These are phyloP conservation scores for Rhododendron ferrugineum DNA, from an alignment of 148 eudicot genomes.

Conservation along the genomic window DNA sequence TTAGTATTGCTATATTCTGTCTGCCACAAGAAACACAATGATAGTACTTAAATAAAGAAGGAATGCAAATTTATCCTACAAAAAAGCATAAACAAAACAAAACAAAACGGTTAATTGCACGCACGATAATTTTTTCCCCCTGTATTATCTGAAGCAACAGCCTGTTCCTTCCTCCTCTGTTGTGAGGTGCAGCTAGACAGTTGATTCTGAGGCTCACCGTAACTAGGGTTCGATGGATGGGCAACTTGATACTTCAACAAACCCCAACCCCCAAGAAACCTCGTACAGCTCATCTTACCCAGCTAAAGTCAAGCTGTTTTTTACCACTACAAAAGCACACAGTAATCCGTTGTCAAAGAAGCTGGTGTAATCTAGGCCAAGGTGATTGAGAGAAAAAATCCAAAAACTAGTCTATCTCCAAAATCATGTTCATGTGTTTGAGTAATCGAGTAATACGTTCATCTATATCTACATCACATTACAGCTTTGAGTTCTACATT, in stretches of 20 bases:
- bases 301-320: background rate
- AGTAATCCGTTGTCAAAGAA: background rate
- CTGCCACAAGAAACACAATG: background rate
- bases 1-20: background rate
- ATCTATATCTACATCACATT: background rate
- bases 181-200: background rate
- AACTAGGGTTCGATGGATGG: background rate
- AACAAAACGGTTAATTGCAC: background rate
- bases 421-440: background rate
- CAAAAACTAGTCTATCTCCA: background rate
- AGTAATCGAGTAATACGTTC: background rate
- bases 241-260: background rate
- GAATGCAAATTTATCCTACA: background rate
- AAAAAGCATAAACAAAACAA: background rate
- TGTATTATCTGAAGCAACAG: background rate
- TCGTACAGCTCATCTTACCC: background rate
- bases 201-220: background rate
- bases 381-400: background rate
- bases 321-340: background rate
- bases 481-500: background rate
- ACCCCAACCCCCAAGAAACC: background rate
- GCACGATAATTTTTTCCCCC: background rate
- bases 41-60: background rate
- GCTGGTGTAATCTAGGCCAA: background rate
- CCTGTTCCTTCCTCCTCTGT: background rate